Evolutionary conservation across 352 stramenopile genomes (phyloP), one percentile per base, ranked within the genome.

Genomic region (Pythium rhizo-oryzae): DNA sequence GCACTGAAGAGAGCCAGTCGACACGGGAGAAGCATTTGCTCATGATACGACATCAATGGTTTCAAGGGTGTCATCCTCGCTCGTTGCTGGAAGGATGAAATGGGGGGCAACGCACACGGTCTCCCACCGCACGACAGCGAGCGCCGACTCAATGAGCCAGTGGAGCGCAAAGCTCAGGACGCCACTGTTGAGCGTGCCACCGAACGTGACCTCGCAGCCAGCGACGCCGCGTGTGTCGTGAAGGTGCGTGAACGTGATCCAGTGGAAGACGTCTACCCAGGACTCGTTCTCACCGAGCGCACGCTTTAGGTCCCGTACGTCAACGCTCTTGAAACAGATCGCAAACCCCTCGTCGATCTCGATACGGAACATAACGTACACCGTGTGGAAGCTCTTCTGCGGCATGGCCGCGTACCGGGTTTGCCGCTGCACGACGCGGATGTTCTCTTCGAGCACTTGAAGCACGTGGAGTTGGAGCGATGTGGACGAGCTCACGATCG

Each of bases 361-460:
- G 28, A 80, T 88, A 54, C 84, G 84, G 65, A 92, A 90, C 16
- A 89, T 71, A 56, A 92, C 43, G 67, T 90, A 92, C 60, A 90
- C 86, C 8, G 84, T 90, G 69, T 89, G 75, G 71, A 72, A 72
- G n/a, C 46, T 64, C 50, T 54, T 63, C 2, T 46, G 43, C 8
- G 52, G 43, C 49, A 72, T 72, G 13, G 50, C 46, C 12, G 25
- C 19, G 46, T 72, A 72, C 37, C 28, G 43, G n/a, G 66, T 72
- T 23, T 53, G 51, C 25, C 66, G 59, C 25, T 35, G 41, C 8
- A 65, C 41, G 57, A 72, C 59, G 23, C 59, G 53, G 19, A 68
- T 63, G 47, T 41, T 60, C 44, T 68, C 59, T 16, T 55, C 51
- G 15, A 72, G 52, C 25, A 51, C 30, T 35, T 72, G 66, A 13